Evolutionary conservation across 164 flowering plant species (phyloP), one percentile per base, ranked within the genome.

Genomic region (Paratinospora sagittata): DNA sequence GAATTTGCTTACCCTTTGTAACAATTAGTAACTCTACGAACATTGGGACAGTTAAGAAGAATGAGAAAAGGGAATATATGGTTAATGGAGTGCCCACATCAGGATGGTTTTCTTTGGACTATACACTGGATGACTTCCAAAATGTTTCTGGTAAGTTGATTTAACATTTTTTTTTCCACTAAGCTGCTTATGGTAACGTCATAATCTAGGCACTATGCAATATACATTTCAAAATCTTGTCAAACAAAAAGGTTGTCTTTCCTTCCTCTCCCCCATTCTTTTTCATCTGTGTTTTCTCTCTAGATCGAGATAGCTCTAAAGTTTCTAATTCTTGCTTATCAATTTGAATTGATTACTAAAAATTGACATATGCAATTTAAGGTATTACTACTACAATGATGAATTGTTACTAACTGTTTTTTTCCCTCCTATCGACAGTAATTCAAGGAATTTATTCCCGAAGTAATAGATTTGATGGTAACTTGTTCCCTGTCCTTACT

Each of bases 71-170:
- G 41, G 27, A 47, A 12, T 89, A 93, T 76, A 8, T 17, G 63
- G 90, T 96, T 37, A 86, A 93, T 80, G 97, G 98, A 11, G 84
- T 80, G 21, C 1, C 73, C 17, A 77, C 67, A 8, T 0, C 24
- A 2, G 99, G 96, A 78, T 91, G 80, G 83, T 96, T 91, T 80
- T 41, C 99, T 21, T 70, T 90, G 30, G 98, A 96, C 77, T 96
- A 75, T 81, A 84, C 85, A 16, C 58, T 84, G 1, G 68, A 78
- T 0, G 89, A 85, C 6, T 73, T 91, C 13, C 45, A 67, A 36
- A 76, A 68, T 39, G 78, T 89, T 60, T 3, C 1, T 24, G 72
- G 98, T 96, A 82, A 90, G 98, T 81, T 72, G 3, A 27, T 11
- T 9, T 8, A 3, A 37, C 23, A 65, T 65, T 65, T 16, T 52